phyloP scores from a whole-genome alignment of 805 yeast species.

The Kodamaea fukazawae region DNA sequence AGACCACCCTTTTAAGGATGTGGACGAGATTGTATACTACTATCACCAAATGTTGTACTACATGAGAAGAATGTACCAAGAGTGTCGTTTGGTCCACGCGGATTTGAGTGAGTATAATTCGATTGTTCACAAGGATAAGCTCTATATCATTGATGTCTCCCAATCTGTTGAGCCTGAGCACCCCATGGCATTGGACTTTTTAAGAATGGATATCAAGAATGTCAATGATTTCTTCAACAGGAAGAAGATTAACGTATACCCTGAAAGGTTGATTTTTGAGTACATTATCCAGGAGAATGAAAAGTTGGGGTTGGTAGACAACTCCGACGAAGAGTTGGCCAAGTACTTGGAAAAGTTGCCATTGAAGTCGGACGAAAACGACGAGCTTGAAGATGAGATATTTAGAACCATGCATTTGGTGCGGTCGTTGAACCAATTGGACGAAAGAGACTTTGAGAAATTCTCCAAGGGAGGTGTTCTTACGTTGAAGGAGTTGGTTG shows the following conservation, averaged over 20 bases:
- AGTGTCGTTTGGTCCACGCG: slow-evolving; percentile 91
- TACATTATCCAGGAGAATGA: slow-evolving; percentile 58
- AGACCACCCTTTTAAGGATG: slow-evolving; percentile 73
- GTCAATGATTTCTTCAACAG: slow-evolving; percentile 82
- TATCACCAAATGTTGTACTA: slow-evolving; percentile 79
- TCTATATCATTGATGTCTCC: slow-evolving; percentile 93
- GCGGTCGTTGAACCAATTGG: slow-evolving; percentile 75
- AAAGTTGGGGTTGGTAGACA: slow-evolving; percentile 35
- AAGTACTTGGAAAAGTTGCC: slow-evolving; percentile 51
- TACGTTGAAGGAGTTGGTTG: slow-evolving; percentile 62
- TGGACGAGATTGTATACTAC: slow-evolving; percentile 61
- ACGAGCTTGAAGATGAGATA: slow-evolving; percentile 69
- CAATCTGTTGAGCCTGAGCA: slow-evolving; percentile 98
- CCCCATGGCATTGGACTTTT: slow-evolving; percentile 91
- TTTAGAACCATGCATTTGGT: slow-evolving; percentile 79
- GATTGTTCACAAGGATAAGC: slow-evolving; percentile 72
- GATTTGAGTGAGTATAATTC: slow-evolving; percentile 94
- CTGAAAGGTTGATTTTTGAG: slow-evolving; percentile 79
- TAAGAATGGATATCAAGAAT: slow-evolving; percentile 96
- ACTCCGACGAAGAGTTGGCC: slow-evolving; percentile 42
- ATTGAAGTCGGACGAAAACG: slow-evolving; percentile 56
- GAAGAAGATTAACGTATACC: slow-evolving; percentile 68
- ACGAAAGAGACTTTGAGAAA: slow-evolving; percentile 85
- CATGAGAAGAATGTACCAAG: slow-evolving; percentile 84
- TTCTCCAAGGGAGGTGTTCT: slow-evolving; percentile 78